phyloP scores from a whole-genome alignment of 495 filamentous ascomycete genomes.

The Annulohypoxylon stygium region DNA sequence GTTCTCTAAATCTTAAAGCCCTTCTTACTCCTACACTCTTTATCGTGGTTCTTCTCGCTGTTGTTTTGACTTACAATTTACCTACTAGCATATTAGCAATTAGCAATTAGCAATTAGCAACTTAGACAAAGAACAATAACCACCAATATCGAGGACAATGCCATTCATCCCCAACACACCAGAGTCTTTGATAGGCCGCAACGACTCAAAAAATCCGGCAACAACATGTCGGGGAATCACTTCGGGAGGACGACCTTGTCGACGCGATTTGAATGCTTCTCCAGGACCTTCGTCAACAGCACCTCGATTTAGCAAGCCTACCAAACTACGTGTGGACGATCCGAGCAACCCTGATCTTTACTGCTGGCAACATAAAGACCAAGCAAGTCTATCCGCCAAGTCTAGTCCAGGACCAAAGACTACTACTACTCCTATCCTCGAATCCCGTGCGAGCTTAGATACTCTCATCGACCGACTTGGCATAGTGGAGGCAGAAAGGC shows the following conservation, averaged over 20 bases:
- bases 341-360: conserved; percentile 66
- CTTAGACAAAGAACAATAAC: neutral
- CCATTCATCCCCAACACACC: conserved; percentile 85
- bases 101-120: too few relatives aligned
- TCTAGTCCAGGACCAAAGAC: conserved; percentile 58
- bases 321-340: conserved; percentile 63
- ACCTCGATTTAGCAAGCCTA: conserved; percentile 53
- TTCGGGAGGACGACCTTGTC: conserved; percentile 79
- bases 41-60: neutral
- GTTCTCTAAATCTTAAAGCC: neutral
- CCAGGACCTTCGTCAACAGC: conserved; percentile 48
- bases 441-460: conserved; percentile 81
- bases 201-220: conserved; percentile 84
- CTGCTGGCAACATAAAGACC: conserved; percentile 96
- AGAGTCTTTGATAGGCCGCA: conserved; percentile 79
- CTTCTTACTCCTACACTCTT: conserved; percentile 16
- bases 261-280: conserved; percentile 70
- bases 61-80: conserved; percentile 10
- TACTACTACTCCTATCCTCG: conserved; percentile 55
- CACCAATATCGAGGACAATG: conserved; percentile 62
- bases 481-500: conserved; percentile 66
- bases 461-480: conserved; percentile 84
- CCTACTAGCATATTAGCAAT: neutral
- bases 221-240: conserved; percentile 92
- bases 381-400: conserved; percentile 67